Percentiles rank a stretch among this genome's conserved stretches.
Evolutionary conservation across 2,329 filamentous ascomycete species (phyloP).

Genomic region (Clonostachys byssicola): DNA sequence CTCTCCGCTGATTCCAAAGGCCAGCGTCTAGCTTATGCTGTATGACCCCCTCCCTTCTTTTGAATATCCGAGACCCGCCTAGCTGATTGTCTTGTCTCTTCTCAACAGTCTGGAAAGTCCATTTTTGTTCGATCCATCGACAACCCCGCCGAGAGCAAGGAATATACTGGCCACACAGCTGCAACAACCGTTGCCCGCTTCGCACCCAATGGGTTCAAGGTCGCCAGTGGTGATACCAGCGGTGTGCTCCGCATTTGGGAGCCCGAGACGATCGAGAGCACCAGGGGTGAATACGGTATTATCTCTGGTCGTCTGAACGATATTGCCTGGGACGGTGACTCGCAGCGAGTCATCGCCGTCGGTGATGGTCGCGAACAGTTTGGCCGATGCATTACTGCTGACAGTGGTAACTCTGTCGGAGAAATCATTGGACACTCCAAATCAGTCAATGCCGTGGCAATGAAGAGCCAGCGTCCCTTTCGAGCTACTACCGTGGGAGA

Average conservation of each 20-base stretch:
- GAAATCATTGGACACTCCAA: conserved; percentile 91
- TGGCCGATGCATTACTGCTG: conserved; percentile 89
- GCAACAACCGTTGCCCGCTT: conserved; percentile 91
- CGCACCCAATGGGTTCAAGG: conserved; percentile 89
- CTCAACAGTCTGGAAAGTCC: conserved; percentile 79
- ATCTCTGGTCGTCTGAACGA: conserved; percentile 95
- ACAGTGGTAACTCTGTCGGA: conserved; percentile 93
- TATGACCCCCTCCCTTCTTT: conserved; percentile 36
- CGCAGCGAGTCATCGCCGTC: conserved; percentile 91
- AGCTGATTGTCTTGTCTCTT: background rate
- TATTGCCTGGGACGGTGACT: conserved; percentile 96
- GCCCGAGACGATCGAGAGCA: conserved; percentile 75
- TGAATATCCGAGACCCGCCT: background rate
- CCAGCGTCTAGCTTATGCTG: conserved; percentile 88
- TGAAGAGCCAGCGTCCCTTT: conserved; percentile 86
- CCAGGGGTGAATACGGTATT: conserved; percentile 91
- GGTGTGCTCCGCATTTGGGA: conserved; percentile 93
- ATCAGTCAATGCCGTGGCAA: conserved; percentile 84
- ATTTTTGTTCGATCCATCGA: conserved; percentile 96
- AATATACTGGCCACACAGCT: conserved; percentile 89
- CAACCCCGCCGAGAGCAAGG: conserved; percentile 74
- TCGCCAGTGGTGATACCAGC: conserved; percentile 84
- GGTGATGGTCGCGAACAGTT: conserved; percentile 92
- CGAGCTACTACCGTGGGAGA: conserved; percentile 88
- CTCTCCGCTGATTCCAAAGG: conserved; percentile 86